Base-by-base conservation (phyloP, 106 monocot genomes). In the Ottelia alismoides region DNA sequence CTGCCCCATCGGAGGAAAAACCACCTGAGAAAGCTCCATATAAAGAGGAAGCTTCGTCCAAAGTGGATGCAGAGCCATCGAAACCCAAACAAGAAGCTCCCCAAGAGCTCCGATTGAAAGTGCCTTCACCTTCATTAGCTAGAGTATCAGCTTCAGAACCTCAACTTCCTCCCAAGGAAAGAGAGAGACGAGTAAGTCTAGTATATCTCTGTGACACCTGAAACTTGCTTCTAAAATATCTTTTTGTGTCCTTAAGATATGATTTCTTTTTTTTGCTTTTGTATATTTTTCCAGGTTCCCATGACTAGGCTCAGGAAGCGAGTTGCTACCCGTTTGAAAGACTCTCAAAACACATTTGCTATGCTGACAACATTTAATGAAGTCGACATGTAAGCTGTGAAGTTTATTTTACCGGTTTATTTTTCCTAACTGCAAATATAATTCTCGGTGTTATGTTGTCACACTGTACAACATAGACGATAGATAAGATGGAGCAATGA, bases 321-420 rank as follows among this genome's bases (percentile, higher is more conserved):
- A 35, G 73, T 94, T 60, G 94, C 88, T 29, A 81, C 80, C 24
- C 83, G 94, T 45, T 74, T 94, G 76, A 94, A 94, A 77, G 94
- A 94, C 66, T 88, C 94, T 29, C 94, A 94, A 63, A 94, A 94
- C 64, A 94, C 94, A 45, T 94, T 75, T 76, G 94, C 88, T 24
- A 51, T 94, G 88, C 76, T 94, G 23, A 94, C 94, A 46, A 94
- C 94, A 45, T 94, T 88, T 62, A 94, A 94, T 78, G 94, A 94
- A 88, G 94, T 94, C 52, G 88, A 94, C 76, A 94, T 94, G 94
- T 94, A 78, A 40, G 69, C n/a, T n/a, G n/a, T n/a, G n/a, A n/a
- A n/a, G n/a, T n/a, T n/a, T n/a, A n/a, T n/a, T n/a, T n/a, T n/a
- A n/a, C n/a, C n/a, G n/a, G n/a, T n/a, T n/a, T n/a, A n/a, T n/a